A percentile compares a stretch with the other conserved stretches of the same genome.
phyloP scores from a whole-genome alignment of 805 yeast genomes.

The Hermanozyma aechmeae region DNA sequence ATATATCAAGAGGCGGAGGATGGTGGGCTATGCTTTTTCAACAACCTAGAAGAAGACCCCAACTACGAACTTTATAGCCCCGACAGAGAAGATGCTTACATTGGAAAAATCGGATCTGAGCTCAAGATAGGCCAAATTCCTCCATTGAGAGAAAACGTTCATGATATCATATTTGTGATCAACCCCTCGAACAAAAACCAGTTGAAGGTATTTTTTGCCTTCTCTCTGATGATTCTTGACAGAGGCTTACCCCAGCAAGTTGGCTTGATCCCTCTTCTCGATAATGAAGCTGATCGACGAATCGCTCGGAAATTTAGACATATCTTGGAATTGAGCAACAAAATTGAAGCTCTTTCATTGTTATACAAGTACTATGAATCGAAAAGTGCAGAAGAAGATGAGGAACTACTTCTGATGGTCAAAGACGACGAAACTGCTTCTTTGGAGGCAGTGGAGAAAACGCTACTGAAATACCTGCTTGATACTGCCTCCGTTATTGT shows the following conservation, averaged over 20 bases:
- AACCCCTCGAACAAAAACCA: slow-evolving; percentile 48
- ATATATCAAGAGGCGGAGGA: slow-evolving; percentile 18
- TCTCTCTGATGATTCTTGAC: slow-evolving; percentile 40
- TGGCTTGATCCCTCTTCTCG: slow-evolving; percentile 66
- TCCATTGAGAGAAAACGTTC: slow-evolving; percentile 60
- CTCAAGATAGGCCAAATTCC: slow-evolving; percentile 50
- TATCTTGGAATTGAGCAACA: slow-evolving; percentile 18
- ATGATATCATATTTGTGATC: slow-evolving; percentile 62
- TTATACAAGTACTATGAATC: slow-evolving; percentile 27
- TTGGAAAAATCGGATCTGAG: slow-evolving; percentile 11
- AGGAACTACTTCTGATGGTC: slow-evolving; percentile 12
- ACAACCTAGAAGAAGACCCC: slow-evolving; percentile 61
- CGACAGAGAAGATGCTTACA: slow-evolving; percentile 37
- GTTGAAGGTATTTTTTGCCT: slow-evolving; percentile 38
- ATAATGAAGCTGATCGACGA: slow-evolving; percentile 16
- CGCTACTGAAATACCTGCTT: slow-evolving; percentile 25
- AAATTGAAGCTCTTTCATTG: slow-evolving; percentile 29
- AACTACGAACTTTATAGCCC: slow-evolving; percentile 38
- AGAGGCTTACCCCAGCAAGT: slow-evolving; percentile 67
- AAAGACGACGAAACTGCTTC: slow-evolving; percentile 9
- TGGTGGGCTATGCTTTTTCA: slow-evolving; percentile 56
- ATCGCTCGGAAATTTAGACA: slow-evolving; percentile 26
- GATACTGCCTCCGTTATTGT: slow-evolving; percentile 46
- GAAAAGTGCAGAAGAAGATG: slow-evolving; percentile 14
- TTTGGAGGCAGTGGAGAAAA: slow-evolving; percentile 10